Base-by-base conservation (phyloP, 148 eudicot species). In the Amaranthus hypochondriacus region DNA sequence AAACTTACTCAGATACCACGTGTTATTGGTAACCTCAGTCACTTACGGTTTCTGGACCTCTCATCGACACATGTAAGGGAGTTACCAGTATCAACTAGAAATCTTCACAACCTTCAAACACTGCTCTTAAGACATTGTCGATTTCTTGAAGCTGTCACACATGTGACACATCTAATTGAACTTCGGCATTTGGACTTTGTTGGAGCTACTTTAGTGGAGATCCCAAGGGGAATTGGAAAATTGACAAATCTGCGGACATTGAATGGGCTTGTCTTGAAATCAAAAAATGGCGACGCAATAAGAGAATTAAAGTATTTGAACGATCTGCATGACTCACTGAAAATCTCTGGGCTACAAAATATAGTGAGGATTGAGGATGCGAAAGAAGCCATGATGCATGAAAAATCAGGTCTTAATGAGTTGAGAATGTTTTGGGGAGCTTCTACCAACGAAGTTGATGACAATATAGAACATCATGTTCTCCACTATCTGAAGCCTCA, bases 81-180 rank as follows among this genome's bases (percentile, higher is more conserved):
- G 2, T 6, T 72, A 13, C 75, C 67, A 3, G 55, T 11, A 28
- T 59, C 75, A 39, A 39, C 42, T 0, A 6, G 56, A 12, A 6
- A 39, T 43, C 75, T 72, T 62, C 39, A 56, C 57, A 72, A 72
- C 61, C 67, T 72, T 48, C 75, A 72, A 51, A 72, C 75, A 5
- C 7, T 61, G 2, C 2, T 21, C 4, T 42, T 61, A 39, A 48
- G 4, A 7, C 18, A 7, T 21, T 61, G 66, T 0, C 0, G 2
- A 0, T 1, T 3, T 7, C 62, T 44, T 44, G 14, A 43, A 28
- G 9, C 14, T 10, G 52, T 70, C 11, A n/a, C 61, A 14, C 13
- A 69, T 6, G n/a, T 55, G 61, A 11, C 3, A 43, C 28, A 3
- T 4, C 42, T 56, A 43, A 10, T 47, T 18, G 50, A 70, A 56